A percentile compares a stretch with the other conserved stretches of the same genome.
These are phyloP conservation scores for Fusarium sp. DNA, from an alignment of 2,329 filamentous ascomycete genomes.

Conservation along the genomic window DNA sequence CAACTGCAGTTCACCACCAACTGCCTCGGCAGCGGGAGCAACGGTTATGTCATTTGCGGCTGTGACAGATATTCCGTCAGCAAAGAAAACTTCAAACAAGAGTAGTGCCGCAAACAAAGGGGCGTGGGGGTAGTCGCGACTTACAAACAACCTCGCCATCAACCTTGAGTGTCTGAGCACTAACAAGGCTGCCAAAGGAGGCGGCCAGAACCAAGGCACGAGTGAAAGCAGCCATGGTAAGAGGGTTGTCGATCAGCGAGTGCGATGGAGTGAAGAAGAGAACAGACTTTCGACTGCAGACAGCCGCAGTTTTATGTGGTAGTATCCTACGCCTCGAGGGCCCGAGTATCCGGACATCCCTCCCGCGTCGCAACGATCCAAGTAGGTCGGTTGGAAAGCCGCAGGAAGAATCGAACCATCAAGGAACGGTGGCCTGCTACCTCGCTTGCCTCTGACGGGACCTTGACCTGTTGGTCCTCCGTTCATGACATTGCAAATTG, in stretches of 20 bases:
- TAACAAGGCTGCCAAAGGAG: conserved; percentile 13
- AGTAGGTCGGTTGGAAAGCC: neutral
- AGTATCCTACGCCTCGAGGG: neutral
- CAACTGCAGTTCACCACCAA: conserved; percentile 41
- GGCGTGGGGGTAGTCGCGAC: conserved; percentile 2
- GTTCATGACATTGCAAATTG: neutral
- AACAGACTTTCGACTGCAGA: neutral
- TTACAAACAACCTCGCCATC: conserved; percentile 35
- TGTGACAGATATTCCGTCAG: conserved; percentile 14
- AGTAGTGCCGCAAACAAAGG: neutral
- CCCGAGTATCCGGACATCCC: conserved; percentile 8
- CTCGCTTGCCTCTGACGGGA: neutral
- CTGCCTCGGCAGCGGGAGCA: conserved; percentile 34
- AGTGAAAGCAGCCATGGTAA: conserved; percentile 20
- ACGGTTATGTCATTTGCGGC: conserved; percentile 36
- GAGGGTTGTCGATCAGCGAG: conserved; percentile 7
- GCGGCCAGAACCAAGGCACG: conserved; percentile 18
- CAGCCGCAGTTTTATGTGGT: conserved; percentile 19
- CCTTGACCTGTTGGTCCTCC: neutral
- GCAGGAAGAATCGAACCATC: neutral
- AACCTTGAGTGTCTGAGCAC: conserved; percentile 41
- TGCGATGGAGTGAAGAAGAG: conserved; percentile 1
- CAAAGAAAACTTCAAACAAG: neutral
- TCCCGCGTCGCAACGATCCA: neutral
- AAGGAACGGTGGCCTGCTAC: neutral